A percentile compares a stretch with the other conserved stretches of the same genome.
Conservation (phyloP, 73 alveolate genomes). For the Tetrahymena malaccensis region DNA sequence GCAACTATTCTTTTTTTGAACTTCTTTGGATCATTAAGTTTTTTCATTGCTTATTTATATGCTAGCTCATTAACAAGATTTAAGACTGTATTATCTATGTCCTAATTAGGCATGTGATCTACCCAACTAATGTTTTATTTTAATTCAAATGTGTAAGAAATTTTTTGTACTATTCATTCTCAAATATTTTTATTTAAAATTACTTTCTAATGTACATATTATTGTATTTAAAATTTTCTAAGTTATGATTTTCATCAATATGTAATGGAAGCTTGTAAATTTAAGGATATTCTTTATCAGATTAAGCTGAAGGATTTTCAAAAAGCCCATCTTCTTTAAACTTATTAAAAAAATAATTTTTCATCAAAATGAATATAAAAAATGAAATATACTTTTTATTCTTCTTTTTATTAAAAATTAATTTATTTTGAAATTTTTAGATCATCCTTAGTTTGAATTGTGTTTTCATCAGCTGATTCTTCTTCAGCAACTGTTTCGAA, state of each 20-base stretch:
- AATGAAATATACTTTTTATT: background rate
- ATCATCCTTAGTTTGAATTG: background rate
- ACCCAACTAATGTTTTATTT: conserved; percentile 10
- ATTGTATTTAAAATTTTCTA: background rate
- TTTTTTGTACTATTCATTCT: background rate
- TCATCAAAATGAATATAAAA: background rate
- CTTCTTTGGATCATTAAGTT: conserved; percentile 27
- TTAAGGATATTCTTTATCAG: background rate
- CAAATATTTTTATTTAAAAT: background rate
- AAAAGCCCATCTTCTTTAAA: background rate
- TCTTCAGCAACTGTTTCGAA: background rate
- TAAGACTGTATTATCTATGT: conserved; percentile 6
- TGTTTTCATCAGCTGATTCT: background rate
- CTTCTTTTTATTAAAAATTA: background rate
- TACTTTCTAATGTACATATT: background rate
- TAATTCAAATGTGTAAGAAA: too few species aligned
- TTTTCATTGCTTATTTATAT: conserved; percentile 23
- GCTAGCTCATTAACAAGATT: conserved; percentile 7
- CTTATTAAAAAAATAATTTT: background rate
- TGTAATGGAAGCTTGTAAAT: background rate
- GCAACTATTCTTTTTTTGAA: conserved; percentile 39
- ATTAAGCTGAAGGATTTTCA: background rate
- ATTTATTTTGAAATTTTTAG: background rate
- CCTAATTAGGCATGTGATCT: conserved; percentile 21
- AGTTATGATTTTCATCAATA: background rate